Base-by-base conservation (phyloP, 192 early-diverging fungal species). In the Coemansia sp. region DNA sequence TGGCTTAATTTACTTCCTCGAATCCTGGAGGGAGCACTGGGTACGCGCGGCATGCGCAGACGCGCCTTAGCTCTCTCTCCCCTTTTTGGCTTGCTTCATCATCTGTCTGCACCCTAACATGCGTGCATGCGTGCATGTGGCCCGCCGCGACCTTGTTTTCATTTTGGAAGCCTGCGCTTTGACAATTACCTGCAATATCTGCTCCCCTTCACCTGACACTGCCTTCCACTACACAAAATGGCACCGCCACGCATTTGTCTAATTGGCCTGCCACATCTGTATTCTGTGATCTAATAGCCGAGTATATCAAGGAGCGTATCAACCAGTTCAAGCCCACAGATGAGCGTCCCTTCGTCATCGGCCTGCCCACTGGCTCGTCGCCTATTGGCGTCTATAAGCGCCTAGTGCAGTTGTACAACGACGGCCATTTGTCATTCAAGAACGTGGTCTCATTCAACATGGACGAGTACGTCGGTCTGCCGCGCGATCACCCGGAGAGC, bases 391-490 rank as follows among this genome's bases (percentile, higher is more conserved):
- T 90, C 29, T 94, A 94, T 85, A 91, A 90, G 80, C 85, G 87
- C 51, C 79, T 93, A 45, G 93, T 94, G 38, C 77, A 88, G 73
- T 82, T 89, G 75, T 85, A 86, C 85, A 82, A 86, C 42, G 78
- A 85, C 37, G 91, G 90, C 36, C 82, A 85, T 53, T 74, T 94
- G 45, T 89, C 89, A 36, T 94, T 94, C 80, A 86, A 90, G 73
- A 70, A 94, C 55, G 90, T 94, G 6, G 88, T 94, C 48, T 90
- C 91, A n/a, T 94, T 94, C 84, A 94, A 94, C 79, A 94, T 94
- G 93, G 93, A 94, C 73, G 92, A 94, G 79, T 93, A 93, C 72
- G 91, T 92, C 50, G 89, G 91, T 61, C 76, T 94, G 50, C 91
- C 92, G 37, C 87, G 89, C 82, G 88, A 93, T 58, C 93, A 95